Base-by-base conservation (phyloP, 176 grass and related monocot genomes). In the Dactylis glomerata region DNA sequence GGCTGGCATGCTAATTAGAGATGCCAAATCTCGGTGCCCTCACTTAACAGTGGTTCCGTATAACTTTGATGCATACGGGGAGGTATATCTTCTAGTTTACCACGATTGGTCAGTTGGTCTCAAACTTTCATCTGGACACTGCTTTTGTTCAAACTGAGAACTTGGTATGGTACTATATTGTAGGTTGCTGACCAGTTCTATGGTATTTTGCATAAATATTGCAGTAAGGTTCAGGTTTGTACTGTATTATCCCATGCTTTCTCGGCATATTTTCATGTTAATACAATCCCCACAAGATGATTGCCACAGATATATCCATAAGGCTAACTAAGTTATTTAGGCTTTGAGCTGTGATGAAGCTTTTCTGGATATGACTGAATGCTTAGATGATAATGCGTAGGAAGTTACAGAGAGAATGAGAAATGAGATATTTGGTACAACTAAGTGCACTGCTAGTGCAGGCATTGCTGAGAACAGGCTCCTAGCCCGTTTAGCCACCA, bases 271-370 rank as follows among this genome's bases (percentile, higher is more conserved):
- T 12, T 88, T 50, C 3, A 63, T 81, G 44, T 52, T 50, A 63
- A 44, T 86, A 70, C n/a, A 45, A 63, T 75, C 33, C 8, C 13
- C 26, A 33, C 19, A 20, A 2, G 47, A 49, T 15, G 49, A 77
- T 85, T 41, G 37, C 61, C 42, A 71, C 44, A 61, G 59, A 15
- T 61, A n/a, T 47, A 70, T 27, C 38, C 13, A 76, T 9, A 80
- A 12, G 9, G 56, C 76, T 92, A 81, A 89, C 77, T 80, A 63
- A 77, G 28, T 85, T 75, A 58, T 88, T 83, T 86, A 97, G 95
- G 95, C 92, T 75, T 81, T 98, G 78, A 98, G 95, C 81, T 98
- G 95, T 76, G 95, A 98, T 90, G 95, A 98, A 91, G 95, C 92
- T 65, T 98, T 95, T 88, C 81, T 95, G 56, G 95, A 95, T 82